Evolutionary conservation across 164 flowering plant genomes (phyloP), one percentile per base, ranked within the genome.

Genomic region (Umbellularia californica): DNA sequence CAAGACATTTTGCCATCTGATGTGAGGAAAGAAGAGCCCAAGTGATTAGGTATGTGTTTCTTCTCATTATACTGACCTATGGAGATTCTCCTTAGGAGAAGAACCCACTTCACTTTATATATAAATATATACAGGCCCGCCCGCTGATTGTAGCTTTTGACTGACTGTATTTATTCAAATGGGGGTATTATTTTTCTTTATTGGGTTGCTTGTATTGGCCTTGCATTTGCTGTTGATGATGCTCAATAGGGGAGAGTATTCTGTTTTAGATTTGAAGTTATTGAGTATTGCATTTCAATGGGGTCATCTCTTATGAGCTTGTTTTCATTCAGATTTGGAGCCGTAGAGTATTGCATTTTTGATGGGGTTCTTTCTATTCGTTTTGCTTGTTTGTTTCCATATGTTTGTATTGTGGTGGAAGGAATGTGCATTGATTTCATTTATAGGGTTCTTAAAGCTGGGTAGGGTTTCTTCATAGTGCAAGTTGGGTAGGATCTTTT

Each of bases 1-100:
- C 87, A 90, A 69, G 97, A 93, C 52, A 88, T 92, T 3, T 80
- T 91, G 65, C 90, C 92, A 0, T 76, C 92, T 0, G 85, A 81
- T 78, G 76, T 84, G 81, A 73, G 78, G 19, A 83, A 78, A 71
- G 84, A 85, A 77, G 81, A 81, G 76, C 66, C 71, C 74, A 73
- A 60, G 58, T 47, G 23, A 55, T 70, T 58, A 75, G 78, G 82
- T 76, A 79, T 75, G 82, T 63, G 73, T 74, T 74, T 77, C 33
- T 25, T 64, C 73, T 73, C 75, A 70, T 23, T 70, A 60, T 67
- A 71, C 75, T 78, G 60, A 74, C 70, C 55, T 50, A 25, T 68
- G 76, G 51, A 65, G 13, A 73, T 27, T 50, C 75, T 71, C 68
- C 52, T 19, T 67, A 41, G 71, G 47, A 65, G 50, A 50, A 30